Conservation (phyloP, 306 rosid genomes). For the Dicorynia guianensis region DNA sequence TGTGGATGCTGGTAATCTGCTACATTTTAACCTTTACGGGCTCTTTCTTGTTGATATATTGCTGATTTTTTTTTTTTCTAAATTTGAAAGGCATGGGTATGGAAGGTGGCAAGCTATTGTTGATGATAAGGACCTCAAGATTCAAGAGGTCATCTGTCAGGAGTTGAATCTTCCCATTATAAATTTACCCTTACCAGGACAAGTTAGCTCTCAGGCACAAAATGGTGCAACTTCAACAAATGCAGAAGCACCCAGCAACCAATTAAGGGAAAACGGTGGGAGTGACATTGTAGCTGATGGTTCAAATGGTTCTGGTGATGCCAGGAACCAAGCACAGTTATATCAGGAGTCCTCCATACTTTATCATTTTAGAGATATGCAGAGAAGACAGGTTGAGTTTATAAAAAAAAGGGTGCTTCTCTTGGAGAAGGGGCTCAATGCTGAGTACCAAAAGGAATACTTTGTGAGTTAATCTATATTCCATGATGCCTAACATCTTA, state of each 20-base stretch:
- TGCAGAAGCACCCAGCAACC: slow-evolving; percentile 44
- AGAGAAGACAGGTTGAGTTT: slow-evolving; percentile 93
- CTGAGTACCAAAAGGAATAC: slow-evolving; percentile 88
- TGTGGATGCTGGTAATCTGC: slow-evolving; percentile 27
- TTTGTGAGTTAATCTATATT: slow-evolving; percentile 63
- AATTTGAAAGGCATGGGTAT: slow-evolving; percentile 99
- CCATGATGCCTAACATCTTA: slow-evolving; percentile 21
- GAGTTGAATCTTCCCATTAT: slow-evolving; percentile 92
- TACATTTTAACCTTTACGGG: slow-evolving; percentile 24
- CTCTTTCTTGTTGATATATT: slow-evolving; percentile 22
- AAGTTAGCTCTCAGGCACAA: slow-evolving; percentile 64
- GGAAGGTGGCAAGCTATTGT: slow-evolving; percentile 99
- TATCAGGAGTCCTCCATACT: slow-evolving; percentile 70
- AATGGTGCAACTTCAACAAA: slow-evolving; percentile 46
- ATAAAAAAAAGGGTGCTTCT: slow-evolving; percentile 96
- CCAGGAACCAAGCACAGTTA: slow-evolving; percentile 59
- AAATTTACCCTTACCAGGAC: slow-evolving; percentile 76
- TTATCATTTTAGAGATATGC: slow-evolving; percentile 93
- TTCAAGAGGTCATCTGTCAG: slow-evolving; percentile 89
- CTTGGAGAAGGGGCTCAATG: slow-evolving; percentile 93
- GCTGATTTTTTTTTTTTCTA: slow-evolving; percentile 34
- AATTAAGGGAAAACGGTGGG: slow-evolving; percentile 61
- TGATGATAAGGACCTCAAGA: slow-evolving; percentile 90
- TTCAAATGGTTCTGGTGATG: slow-evolving; percentile 46
- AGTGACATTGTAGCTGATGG: slow-evolving; percentile 46